These are phyloP conservation scores for Ambrosiella cleistominuta DNA, from an alignment of 2,329 filamentous ascomycete genomes.

Conservation along the genomic window DNA sequence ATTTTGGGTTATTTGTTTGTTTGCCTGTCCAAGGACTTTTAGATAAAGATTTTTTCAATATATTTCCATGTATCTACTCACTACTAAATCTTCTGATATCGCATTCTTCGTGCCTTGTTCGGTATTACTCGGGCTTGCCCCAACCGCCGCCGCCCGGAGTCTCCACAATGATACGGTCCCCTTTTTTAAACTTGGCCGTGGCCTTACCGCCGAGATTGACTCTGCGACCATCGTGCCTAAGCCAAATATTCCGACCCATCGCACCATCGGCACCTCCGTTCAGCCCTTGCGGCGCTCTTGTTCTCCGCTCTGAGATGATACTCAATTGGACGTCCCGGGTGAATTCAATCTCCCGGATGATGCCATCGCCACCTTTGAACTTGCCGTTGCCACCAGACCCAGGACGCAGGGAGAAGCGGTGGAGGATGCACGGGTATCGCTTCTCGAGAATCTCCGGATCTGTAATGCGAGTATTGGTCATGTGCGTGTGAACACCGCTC, in stretches of 20 bases:
- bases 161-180: conserved; percentile 59
- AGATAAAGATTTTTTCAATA: no score
- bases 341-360: conserved; percentile 64
- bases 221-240: conserved; percentile 47
- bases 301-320: conserved; percentile 61
- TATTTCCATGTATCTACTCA: no score
- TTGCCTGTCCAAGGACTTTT: no score
- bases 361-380: conserved; percentile 54
- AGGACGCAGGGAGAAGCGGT: conserved; percentile 48
- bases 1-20: no score
- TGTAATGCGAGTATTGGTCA: conserved; percentile 70
- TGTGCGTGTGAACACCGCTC: conserved; percentile 28
- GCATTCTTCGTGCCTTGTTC: no score
- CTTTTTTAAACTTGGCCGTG: conserved; percentile 55
- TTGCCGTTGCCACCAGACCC: conserved; percentile 48
- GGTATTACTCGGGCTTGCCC: conserved; percentile 30
- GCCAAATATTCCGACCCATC: conserved; percentile 76
- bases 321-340: conserved; percentile 58
- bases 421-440: conserved; percentile 52
- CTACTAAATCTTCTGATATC: no score
- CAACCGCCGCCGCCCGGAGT: conserved; percentile 70
- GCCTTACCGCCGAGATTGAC: conserved; percentile 70
- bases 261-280: conserved; percentile 64
- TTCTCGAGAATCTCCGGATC: conserved; percentile 29
- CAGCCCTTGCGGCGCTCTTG: conserved; percentile 54